phyloP scores from a whole-genome alignment of 768 basidiomycete species.

The Pisolithus marmoratus region DNA sequence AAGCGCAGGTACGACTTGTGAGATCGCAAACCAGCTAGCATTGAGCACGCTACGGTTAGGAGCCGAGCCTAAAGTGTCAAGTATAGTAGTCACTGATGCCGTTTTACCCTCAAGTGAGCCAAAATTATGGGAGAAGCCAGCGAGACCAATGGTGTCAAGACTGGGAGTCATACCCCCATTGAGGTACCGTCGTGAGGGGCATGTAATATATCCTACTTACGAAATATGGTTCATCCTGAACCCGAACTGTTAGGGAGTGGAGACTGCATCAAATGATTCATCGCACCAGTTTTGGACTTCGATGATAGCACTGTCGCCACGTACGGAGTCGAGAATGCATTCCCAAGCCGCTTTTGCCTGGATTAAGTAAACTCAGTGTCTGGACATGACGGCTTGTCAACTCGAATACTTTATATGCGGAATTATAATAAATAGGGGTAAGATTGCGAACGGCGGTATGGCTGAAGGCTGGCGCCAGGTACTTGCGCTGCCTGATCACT shows the following conservation, averaged over 20 bases:
- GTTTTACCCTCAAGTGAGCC: slow-evolving; percentile 34
- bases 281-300: slow-evolving; percentile 45
- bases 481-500: slow-evolving; percentile 29
- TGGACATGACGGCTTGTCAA: neutral
- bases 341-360: slow-evolving; percentile 31
- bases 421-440: slow-evolving; percentile 35
- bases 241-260: neutral
- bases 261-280: neutral
- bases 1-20: slow-evolving; percentile 25
- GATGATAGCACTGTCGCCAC: slow-evolving; percentile 28
- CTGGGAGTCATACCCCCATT: slow-evolving; percentile 11
- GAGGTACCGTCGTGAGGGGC: neutral
- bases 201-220: slow-evolving; percentile 19
- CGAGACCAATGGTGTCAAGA: slow-evolving; percentile 40
- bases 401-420: slow-evolving; percentile 36
- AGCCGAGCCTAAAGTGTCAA: slow-evolving; percentile 19
- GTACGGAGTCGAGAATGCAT: slow-evolving; percentile 15
- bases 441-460: slow-evolving; percentile 34
- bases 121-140: slow-evolving; percentile 43
- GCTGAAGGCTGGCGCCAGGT: slow-evolving; percentile 37
- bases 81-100: slow-evolving; percentile 18
- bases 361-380: neutral
- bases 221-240: slow-evolving; percentile 42
- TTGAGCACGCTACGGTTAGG: slow-evolving; percentile 8
- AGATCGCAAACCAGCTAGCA: slow-evolving; percentile 19